Base-by-base conservation (phyloP, 2,329 filamentous ascomycete species). In the Trichoderma sp. region DNA sequence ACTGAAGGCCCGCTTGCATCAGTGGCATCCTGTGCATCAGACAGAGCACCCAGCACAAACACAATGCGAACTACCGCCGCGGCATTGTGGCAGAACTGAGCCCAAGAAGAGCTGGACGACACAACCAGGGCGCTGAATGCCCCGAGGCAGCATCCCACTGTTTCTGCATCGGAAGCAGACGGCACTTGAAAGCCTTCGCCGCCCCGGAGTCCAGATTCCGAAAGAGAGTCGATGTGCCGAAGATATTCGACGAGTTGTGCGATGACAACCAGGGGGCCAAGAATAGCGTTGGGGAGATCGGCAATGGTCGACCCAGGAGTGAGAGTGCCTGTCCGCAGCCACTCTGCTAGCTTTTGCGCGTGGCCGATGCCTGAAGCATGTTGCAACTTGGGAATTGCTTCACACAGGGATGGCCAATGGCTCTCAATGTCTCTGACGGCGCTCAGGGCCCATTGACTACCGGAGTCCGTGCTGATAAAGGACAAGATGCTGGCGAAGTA, bases 211-310 rank as follows among this genome's bases (percentile, higher is more conserved):
- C 55, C 58, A 10, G 19, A 26, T 26, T 7, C 21, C 28, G 56
- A 30, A 14, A 39, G 10, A 3, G 50, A 43, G 34, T 26, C 9
- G 26, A 66, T 28, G 19, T 61, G 58, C 19, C 26, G 21, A 15
- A 52, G 34, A 65, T 79, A 79, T 56, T 79, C 71, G 7, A 69
- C 69, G 9, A 79, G 69, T n/a, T 81, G 79, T 5, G 70, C 70
- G 51, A 77, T 69, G 17, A 80, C 72, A 7, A 79, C 74, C 6
- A 81, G 71, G 0, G 78, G 78, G 5, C 71, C 74, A 21, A 79
- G 71, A 14, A 79, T 59, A 14, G 71, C 70, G 63, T 76, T 76
- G 1, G 74, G 72, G 9, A 76, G 47, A 39, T 12, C 14, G 34
- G 34, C 34, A 14, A 39, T 39, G 12, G 34, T 39, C 34, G 34